Percentiles rank a stretch among this genome's conserved stretches.
These are phyloP conservation scores for Tritrichomonas foetus DNA, from an alignment of 208 protist genomes.

Conservation along the genomic window DNA sequence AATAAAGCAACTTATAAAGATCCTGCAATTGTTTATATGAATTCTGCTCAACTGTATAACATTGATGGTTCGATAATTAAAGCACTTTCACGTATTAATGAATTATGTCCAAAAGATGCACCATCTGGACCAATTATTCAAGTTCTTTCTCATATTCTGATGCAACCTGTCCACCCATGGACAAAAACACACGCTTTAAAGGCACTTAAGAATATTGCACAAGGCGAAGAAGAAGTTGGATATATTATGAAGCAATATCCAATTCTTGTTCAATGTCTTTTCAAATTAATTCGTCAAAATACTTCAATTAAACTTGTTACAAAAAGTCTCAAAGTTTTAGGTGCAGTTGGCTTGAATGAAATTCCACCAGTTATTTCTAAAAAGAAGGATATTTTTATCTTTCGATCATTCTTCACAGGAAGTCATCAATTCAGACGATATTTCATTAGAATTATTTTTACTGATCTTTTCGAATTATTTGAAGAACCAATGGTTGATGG, in stretches of 20 bases:
- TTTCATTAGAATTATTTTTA: neutral
- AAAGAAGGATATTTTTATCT: neutral
- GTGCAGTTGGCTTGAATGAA: neutral
- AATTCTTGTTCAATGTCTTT: neutral
- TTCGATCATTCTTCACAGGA: neutral
- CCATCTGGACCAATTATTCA: neutral
- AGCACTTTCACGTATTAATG: neutral
- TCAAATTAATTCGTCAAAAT: slow-evolving; percentile 2
- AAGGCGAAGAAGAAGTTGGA: neutral
- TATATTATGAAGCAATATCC: neutral
- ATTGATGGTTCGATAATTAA: slow-evolving; percentile 38
- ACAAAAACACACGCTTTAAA: slow-evolving; percentile 9
- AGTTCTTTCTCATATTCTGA: neutral
- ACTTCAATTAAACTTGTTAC: neutral
- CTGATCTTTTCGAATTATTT: neutral
- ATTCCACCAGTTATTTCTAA: neutral
- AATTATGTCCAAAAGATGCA: neutral
- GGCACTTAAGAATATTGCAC: neutral
- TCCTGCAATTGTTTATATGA: neutral
- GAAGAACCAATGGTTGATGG: slow-evolving; percentile 20
- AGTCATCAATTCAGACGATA: neutral
- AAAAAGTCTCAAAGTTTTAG: neutral
- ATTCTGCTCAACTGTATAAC: neutral
- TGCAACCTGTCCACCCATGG: slow-evolving; percentile 5
- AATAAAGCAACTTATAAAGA: neutral